A percentile compares a stretch with the other conserved stretches of the same genome.
phyloP scores from a whole-genome alignment of 164 flowering plant species.

The Buxus sempervirens region DNA sequence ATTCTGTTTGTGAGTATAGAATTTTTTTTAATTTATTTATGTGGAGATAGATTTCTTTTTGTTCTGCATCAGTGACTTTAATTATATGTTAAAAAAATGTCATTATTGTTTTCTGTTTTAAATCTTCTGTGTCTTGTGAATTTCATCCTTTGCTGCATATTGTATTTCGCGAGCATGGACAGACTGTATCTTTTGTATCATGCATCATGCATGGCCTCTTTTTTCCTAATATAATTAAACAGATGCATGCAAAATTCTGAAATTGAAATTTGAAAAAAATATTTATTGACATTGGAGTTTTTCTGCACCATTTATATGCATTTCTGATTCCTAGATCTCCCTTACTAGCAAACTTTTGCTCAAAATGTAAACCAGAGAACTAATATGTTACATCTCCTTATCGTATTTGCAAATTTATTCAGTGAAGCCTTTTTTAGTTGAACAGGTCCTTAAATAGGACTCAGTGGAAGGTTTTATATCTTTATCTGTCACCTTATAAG shows the following conservation, averaged over 20 bases:
- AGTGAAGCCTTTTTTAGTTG: slow-evolving; percentile 5
- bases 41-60: not conserved
- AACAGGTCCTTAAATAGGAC: slow-evolving; percentile 12
- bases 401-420: not conserved
- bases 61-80: not conserved
- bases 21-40: too few relatives aligned
- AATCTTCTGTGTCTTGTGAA: not conserved
- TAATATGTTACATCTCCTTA: not conserved
- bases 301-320: not conserved
- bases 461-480: slow-evolving; percentile 8
- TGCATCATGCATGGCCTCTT: not conserved
- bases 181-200: not conserved
- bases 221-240: not conserved
- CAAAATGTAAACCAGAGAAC: slow-evolving; percentile 12
- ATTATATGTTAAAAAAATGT: not conserved
- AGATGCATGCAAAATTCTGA: not conserved
- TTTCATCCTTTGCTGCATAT: not conserved
- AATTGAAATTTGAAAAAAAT: not conserved
- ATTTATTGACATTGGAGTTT: not conserved
- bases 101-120: not conserved
- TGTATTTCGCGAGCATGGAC: not conserved
- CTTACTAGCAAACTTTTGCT: slow-evolving; percentile 10
- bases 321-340: not conserved
- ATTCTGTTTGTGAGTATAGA: not conserved
- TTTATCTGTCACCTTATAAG: slow-evolving; percentile 12